A percentile compares a stretch with the other conserved stretches of the same genome.
Conservation (phyloP, 164 flowering plant genomes). For the Magnolia kwangsiensis region DNA sequence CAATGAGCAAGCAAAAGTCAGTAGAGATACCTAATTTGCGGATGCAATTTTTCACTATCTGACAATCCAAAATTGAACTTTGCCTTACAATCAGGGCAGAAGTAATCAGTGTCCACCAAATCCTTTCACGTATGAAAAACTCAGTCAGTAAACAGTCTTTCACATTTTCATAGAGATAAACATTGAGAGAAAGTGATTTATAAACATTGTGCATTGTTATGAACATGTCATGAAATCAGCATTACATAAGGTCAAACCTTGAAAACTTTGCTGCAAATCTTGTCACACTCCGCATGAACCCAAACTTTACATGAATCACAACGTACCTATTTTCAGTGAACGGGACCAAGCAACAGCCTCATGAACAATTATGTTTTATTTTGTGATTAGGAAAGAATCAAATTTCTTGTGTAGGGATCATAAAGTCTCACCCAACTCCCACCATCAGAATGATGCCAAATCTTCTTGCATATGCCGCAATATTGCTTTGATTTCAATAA, state of each 20-base stretch:
- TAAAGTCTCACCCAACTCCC: conserved; percentile 77
- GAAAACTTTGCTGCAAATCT: conserved; percentile 52
- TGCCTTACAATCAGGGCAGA: conserved; percentile 89
- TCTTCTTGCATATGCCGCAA: conserved; percentile 94
- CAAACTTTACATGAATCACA: conserved; percentile 97
- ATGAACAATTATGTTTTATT: not conserved
- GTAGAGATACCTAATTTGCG: conserved; percentile 37
- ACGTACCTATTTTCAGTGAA: conserved; percentile 47
- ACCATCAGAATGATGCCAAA: conserved; percentile 86
- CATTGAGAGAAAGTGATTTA: not conserved
- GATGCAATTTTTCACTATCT: conserved; percentile 33
- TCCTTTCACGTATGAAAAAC: conserved; percentile 38
- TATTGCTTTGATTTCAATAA: conserved; percentile 68
- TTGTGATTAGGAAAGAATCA: not conserved
- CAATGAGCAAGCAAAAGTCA: not conserved
- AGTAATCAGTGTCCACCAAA: conserved; percentile 65
- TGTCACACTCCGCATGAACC: conserved; percentile 94
- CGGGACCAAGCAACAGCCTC: not conserved
- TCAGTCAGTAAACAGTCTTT: conserved; percentile 13
- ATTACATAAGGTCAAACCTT: conserved; percentile 46
- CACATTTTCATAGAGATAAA: conserved; percentile 1
- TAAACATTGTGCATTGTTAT: not conserved
- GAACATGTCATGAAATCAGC: not conserved
- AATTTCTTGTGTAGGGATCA: not conserved
- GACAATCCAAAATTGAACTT: conserved; percentile 76